Evolutionary conservation across 208 protist species (phyloP).

Genomic region (Trypanosoma lewisi): DNA sequence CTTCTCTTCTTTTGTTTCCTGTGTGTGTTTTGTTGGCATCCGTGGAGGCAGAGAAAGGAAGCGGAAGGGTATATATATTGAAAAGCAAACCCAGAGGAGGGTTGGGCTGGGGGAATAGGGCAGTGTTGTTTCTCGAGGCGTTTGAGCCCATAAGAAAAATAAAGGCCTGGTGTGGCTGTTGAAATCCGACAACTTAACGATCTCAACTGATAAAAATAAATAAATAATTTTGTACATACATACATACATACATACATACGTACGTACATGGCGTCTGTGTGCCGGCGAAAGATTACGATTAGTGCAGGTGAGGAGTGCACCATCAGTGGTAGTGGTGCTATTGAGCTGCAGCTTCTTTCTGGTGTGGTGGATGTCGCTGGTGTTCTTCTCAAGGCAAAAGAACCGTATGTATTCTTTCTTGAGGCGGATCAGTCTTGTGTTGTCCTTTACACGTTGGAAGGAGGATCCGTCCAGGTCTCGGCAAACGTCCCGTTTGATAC

Average conservation of each 20-base stretch:
- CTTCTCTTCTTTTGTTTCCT: neutral
- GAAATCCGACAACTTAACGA: too few relatives aligned
- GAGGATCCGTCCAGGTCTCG: constrained; percentile 42
- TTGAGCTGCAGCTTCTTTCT: constrained; percentile 49
- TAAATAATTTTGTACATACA: constrained; percentile 6
- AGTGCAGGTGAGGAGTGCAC: constrained; percentile 80
- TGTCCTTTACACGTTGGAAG: constrained; percentile 71
- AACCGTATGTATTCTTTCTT: constrained; percentile 49
- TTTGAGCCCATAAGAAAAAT: too few relatives aligned
- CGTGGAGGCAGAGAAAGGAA: too few relatives aligned
- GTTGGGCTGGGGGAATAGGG: too few relatives aligned
- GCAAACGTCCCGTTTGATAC: constrained; percentile 48
- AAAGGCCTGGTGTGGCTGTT: too few relatives aligned
- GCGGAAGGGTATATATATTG: too few relatives aligned
- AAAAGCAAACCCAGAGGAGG: too few relatives aligned
- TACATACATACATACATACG: constrained; percentile 8
- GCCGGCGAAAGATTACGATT: constrained; percentile 49
- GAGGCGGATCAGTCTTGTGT: constrained; percentile 34
- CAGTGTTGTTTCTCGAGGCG: too few relatives aligned
- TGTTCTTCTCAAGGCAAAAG: constrained; percentile 53
- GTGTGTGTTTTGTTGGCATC: too few relatives aligned
- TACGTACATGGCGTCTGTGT: constrained; percentile 41
- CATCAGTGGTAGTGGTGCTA: constrained; percentile 39
- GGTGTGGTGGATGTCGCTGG: constrained; percentile 78
- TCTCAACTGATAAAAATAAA: constrained; percentile 9